Evolutionary conservation across 2,329 filamentous ascomycete species (phyloP), one percentile per base, ranked within the genome.

Genomic region (Pseudocercospora eumusae): DNA sequence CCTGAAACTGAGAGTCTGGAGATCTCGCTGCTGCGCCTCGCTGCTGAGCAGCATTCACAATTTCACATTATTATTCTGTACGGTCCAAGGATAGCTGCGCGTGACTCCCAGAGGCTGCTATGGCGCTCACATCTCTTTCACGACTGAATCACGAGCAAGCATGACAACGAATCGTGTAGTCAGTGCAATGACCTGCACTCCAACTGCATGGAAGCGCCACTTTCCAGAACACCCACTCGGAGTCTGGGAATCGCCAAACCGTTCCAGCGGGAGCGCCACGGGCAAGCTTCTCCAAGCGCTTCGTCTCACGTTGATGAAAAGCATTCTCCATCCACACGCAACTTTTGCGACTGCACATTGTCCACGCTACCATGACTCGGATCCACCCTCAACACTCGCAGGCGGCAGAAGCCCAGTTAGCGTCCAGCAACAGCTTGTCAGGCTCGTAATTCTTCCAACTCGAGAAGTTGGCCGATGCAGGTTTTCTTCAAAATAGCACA

Each of bases 361-460:
- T 33, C 27, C 49, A 52, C 49, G 27, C 25, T 54, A 33, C 52
- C 52, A 54, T 40, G 52, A 54, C 52, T 54, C 52, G 52, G 28
- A 40, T 52, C 47, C 47, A 52, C 47, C 31, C 47, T 23, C 47
- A 23, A 50, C 23, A 23, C 20, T 50, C 20, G 47, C 47, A 27
- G 28, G n/a, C n/a, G n/a, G 6, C 23, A 25, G 23, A 21, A 45
- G 40, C 31, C 47, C 50, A 56, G 36, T 59, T 28, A 58, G 56
- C 54, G 36, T 56, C 28, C 50, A 44, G 36, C 31, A 42, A 7
- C 25, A 40, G 58, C 49, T 33, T 61, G 58, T 31, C 36, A 20
- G 33, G 11, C 27, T 54, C 47, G 58, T 61, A 64, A 53, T 55
- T 52, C 47, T 56, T 23, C 56, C 62, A 28, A 61, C 31, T 61